A percentile compares a stretch with the other conserved stretches of the same genome.
Conservation (phyloP, 179 eudicot genomes). For the Spinacia oleracea region DNA sequence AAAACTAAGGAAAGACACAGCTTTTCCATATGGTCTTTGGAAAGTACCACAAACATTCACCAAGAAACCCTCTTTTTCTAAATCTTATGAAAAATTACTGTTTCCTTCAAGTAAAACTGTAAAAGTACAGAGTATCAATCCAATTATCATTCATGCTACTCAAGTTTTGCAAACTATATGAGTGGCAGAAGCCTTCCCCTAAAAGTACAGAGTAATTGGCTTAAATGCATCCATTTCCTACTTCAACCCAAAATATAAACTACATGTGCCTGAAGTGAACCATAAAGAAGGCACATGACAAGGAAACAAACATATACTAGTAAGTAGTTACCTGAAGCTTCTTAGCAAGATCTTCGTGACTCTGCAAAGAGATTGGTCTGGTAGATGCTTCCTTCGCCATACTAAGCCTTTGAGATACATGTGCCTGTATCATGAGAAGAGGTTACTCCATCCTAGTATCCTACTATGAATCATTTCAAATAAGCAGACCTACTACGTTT, state of each 20-base stretch:
- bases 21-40: not conserved
- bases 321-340: conserved; percentile 65
- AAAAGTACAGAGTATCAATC: not conserved
- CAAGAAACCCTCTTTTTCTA: not conserved
- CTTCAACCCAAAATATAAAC: not conserved
- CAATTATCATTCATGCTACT: not conserved
- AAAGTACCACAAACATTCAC: not conserved
- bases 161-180: not conserved
- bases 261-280: not conserved
- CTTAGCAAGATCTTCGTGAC: conserved; percentile 81
- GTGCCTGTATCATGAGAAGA: conserved; percentile 45
- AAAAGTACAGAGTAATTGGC: not conserved
- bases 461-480: not conserved
- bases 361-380: conserved; percentile 49
- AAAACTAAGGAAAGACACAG: not conserved
- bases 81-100: too few relatives aligned
- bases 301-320: not conserved
- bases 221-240: not conserved
- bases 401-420: conserved; percentile 67
- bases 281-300: not conserved
- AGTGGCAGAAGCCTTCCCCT: not conserved
- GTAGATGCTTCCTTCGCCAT: conserved; percentile 59
- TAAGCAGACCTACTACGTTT: not conserved
- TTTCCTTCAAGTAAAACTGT: too few relatives aligned
- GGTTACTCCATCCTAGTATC: conserved; percentile 1